These are phyloP conservation scores for Serendipita vermifera DNA, from an alignment of 768 basidiomycete species.

Conservation along the genomic window DNA sequence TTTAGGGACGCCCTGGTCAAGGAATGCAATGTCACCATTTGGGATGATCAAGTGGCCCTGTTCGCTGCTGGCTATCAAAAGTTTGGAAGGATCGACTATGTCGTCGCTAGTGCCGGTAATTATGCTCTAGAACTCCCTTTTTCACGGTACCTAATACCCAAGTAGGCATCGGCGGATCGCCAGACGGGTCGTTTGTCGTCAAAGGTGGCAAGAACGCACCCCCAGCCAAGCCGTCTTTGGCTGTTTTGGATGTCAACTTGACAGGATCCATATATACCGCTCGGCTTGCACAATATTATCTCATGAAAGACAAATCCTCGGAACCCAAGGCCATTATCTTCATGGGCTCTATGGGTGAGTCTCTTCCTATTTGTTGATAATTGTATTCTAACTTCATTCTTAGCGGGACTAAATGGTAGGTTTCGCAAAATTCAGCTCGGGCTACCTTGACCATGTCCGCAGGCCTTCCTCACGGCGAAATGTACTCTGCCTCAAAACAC, in stretches of 20 bases:
- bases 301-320: slow-evolving; percentile 24
- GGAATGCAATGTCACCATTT: slow-evolving; percentile 39
- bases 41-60: slow-evolving; percentile 40
- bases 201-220: slow-evolving; percentile 21
- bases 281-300: slow-evolving; percentile 40
- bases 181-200: neutral
- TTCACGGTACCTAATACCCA: no score
- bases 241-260: slow-evolving; percentile 40
- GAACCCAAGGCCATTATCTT: slow-evolving; percentile 39
- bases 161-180: neutral
- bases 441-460: no score
- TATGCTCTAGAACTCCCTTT: neutral
- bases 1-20: slow-evolving; percentile 32
- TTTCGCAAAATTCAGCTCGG: no score
- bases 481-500: slow-evolving; percentile 44
- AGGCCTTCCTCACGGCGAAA: slow-evolving; percentile 30
- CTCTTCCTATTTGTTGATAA: no score
- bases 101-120: slow-evolving; percentile 26
- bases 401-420: no score
- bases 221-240: slow-evolving; percentile 32
- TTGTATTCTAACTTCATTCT: no score
- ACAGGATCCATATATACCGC: slow-evolving; percentile 36
- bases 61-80: slow-evolving; percentile 37
- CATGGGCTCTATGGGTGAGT: slow-evolving; percentile 42
- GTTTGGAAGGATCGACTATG: slow-evolving; percentile 41